phyloP scores from a whole-genome alignment of 2,329 filamentous ascomycete species.

The Colletotrichum tropicicola region DNA sequence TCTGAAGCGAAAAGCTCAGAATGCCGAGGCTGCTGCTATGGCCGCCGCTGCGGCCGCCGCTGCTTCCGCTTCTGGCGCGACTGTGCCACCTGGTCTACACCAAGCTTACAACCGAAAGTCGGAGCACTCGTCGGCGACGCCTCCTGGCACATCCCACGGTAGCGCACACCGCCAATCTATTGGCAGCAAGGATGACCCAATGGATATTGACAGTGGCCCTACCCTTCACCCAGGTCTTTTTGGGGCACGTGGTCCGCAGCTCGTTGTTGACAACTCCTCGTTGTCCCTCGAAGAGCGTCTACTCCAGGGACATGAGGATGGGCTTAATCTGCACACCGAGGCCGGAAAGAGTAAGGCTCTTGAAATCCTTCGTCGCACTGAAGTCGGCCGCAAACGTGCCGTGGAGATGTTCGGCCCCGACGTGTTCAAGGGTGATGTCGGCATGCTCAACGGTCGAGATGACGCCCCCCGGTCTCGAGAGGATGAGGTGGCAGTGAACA shows the following conservation, averaged over 20 bases:
- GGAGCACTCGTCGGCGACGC: constrained; percentile 31
- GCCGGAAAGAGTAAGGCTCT: constrained; percentile 59
- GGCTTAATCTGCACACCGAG: constrained; percentile 54
- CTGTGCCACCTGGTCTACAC: constrained; percentile 10
- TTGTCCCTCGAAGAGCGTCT: constrained; percentile 60
- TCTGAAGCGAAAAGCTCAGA: constrained; percentile 75
- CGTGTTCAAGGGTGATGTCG: constrained; percentile 49
- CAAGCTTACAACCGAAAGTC: constrained; percentile 19
- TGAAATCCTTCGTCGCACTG: constrained; percentile 61
- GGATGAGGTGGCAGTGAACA: constrained; percentile 58
- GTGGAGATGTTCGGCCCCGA: constrained; percentile 60
- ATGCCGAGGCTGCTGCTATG: constrained; percentile 60
- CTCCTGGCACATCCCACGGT: constrained; percentile 37
- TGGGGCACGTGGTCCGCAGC: constrained; percentile 49
- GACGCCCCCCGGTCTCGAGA: constrained; percentile 39
- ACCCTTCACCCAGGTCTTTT: constrained; percentile 54
- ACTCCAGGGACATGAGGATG: constrained; percentile 56
- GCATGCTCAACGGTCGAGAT: constrained; percentile 30
- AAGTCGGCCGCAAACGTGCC: constrained; percentile 58
- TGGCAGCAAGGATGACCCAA: constrained; percentile 43
- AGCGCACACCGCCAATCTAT: constrained; percentile 18
- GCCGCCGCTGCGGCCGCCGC: constrained; percentile 37
- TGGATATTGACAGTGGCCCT: constrained; percentile 48
- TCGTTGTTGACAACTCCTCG: constrained; percentile 49
- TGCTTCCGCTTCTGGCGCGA: constrained; percentile 18